Conservation (phyloP, 148 eudicot species). For the Agrostemma githago region DNA sequence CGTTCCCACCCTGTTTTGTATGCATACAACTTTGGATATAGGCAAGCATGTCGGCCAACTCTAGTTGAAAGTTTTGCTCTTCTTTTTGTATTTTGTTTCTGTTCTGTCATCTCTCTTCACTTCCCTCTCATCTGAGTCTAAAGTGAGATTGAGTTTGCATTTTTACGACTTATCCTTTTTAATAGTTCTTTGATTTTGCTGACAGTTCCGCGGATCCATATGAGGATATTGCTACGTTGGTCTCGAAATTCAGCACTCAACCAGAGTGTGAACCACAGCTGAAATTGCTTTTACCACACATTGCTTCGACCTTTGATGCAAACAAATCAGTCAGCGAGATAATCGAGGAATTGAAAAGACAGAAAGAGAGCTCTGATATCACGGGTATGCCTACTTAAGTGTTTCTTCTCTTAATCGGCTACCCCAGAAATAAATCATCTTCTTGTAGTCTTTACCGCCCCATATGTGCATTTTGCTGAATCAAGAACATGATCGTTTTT, state of each 20-base stretch:
- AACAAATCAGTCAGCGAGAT: slow-evolving; percentile 55
- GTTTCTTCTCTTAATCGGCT: not conserved
- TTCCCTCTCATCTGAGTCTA: not conserved
- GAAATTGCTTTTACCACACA: slow-evolving; percentile 66
- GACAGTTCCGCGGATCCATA: slow-evolving; percentile 70
- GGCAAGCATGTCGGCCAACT: slow-evolving; percentile 37
- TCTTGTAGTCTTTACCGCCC: not conserved
- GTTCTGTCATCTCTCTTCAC: not conserved
- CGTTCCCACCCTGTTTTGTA: no score
- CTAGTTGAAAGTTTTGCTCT: not conserved
- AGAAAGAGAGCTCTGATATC: slow-evolving; percentile 50
- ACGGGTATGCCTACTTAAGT: slow-evolving; percentile 34
- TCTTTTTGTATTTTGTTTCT: not conserved
- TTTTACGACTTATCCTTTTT: slow-evolving; percentile 2
- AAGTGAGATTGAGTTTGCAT: not conserved
- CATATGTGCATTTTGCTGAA: not conserved
- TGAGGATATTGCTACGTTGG: slow-evolving; percentile 40
- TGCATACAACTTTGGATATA: slow-evolving; percentile 16
- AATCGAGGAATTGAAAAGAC: slow-evolving; percentile 56
- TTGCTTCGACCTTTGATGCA: slow-evolving; percentile 61
- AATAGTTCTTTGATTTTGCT: not conserved
- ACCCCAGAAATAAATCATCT: not conserved
- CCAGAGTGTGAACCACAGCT: slow-evolving; percentile 66
- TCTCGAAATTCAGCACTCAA: slow-evolving; percentile 50
- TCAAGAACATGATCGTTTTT: not conserved